phyloP scores from a whole-genome alignment of 805 yeast genomes.

The Metahyphopichia silvanorum region DNA sequence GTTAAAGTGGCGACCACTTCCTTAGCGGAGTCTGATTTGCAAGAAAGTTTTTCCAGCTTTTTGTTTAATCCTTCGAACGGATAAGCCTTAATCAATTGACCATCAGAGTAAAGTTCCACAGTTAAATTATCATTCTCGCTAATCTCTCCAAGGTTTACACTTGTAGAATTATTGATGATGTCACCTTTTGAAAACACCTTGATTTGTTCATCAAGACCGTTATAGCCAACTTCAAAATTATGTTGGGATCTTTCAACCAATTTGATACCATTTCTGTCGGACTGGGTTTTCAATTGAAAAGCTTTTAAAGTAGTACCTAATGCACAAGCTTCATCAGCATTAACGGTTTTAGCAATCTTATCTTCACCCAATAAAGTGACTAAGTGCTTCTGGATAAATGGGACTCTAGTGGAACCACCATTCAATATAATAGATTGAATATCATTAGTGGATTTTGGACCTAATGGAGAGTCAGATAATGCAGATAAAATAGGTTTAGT shows the following conservation, averaged over 20 bases:
- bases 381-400: constrained; percentile 71
- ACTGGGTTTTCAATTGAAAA: constrained; percentile 61
- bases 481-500: constrained; percentile 55
- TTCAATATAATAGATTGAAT: constrained; percentile 69
- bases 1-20: constrained; percentile 39
- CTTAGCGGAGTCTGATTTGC: constrained; percentile 25
- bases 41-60: constrained; percentile 34
- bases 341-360: constrained; percentile 72
- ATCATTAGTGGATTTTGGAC: constrained; percentile 27
- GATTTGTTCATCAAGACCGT: constrained; percentile 17
- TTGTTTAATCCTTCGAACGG: constrained; percentile 19
- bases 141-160: constrained; percentile 35
- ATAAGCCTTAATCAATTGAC: constrained; percentile 26
- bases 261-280: constrained; percentile 55
- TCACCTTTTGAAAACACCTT: constrained; percentile 50
- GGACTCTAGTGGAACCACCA: constrained; percentile 92
- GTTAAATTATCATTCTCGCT: constrained; percentile 24
- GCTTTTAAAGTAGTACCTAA: constrained; percentile 88
- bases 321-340: constrained; percentile 94
- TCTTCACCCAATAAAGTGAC: constrained; percentile 54
- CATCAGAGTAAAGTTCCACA: constrained; percentile 38
- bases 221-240: constrained; percentile 40
- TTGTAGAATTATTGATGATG: constrained; percentile 25
- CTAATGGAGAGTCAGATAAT: constrained; percentile 30
- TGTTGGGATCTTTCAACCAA: constrained; percentile 55